Evolutionary conservation across 1,284 basidiomycete genomes (phyloP).

Genomic region (Pseudomicrostroma phylloplanum): DNA sequence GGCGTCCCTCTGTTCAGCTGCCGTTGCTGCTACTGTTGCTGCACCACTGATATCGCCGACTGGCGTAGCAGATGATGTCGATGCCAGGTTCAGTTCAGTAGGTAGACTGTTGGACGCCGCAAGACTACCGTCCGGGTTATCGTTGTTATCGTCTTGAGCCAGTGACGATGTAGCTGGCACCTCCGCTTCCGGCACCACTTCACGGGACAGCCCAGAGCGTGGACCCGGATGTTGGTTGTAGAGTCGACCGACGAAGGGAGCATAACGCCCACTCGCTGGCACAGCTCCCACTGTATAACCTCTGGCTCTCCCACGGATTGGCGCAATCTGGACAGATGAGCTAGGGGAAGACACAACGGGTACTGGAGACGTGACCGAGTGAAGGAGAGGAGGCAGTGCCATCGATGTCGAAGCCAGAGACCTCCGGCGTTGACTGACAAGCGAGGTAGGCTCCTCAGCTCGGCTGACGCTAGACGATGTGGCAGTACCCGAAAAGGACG

Average conservation of each 20-base stretch:
- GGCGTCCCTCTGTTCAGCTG: background rate
- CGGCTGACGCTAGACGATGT: background rate
- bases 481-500: background rate
- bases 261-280: slow-evolving; percentile 11
- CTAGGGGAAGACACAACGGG: slow-evolving; percentile 1
- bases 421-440: background rate
- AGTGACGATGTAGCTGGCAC: background rate
- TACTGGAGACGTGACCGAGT: background rate
- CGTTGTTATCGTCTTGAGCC: background rate
- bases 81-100: background rate
- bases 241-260: background rate
- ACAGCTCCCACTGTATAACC: slow-evolving; percentile 42
- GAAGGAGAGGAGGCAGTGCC: slow-evolving; percentile 2
- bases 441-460: background rate
- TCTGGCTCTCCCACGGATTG: slow-evolving; percentile 27
- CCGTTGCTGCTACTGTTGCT: too few species aligned
- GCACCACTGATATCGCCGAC: too few species aligned
- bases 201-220: slow-evolving; percentile 32
- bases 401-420: too few species aligned
- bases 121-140: background rate
- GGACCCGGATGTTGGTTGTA: slow-evolving; percentile 19
- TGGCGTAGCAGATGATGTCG: background rate
- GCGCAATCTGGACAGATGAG: slow-evolving; percentile 12
- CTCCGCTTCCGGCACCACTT: slow-evolving; percentile 21
- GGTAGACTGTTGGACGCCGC: background rate